phyloP scores from a whole-genome alignment of 805 yeast genomes.

The Naumovozyma dairenensis region DNA sequence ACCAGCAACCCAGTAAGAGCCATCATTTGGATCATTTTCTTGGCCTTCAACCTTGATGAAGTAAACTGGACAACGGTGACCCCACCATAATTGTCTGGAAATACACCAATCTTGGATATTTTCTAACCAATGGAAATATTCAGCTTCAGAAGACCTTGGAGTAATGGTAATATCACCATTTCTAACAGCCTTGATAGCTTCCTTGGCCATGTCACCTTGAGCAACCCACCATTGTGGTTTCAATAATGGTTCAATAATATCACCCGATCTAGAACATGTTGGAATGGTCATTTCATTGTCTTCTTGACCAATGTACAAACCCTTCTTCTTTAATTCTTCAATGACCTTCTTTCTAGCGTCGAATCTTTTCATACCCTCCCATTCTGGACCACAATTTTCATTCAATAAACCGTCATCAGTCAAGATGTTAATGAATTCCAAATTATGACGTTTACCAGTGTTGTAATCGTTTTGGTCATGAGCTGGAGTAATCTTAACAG shows the following conservation, averaged over 20 bases:
- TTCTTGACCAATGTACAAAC: slow-evolving; percentile 70
- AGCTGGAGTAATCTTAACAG: slow-evolving; percentile 97
- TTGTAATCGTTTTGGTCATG: slow-evolving; percentile 95
- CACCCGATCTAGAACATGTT: slow-evolving; percentile 91
- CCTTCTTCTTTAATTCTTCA: slow-evolving; percentile 64
- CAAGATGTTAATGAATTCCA: slow-evolving; percentile 80
- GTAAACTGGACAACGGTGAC: slow-evolving; percentile 96
- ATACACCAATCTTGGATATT: slow-evolving; percentile 99
- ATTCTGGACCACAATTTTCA: slow-evolving; percentile 80
- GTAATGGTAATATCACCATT: slow-evolving; percentile 70
- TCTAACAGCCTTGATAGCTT: slow-evolving; percentile 77
- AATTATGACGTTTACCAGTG: slow-evolving; percentile 88
- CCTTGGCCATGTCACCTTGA: slow-evolving; percentile 79
- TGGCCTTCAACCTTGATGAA: slow-evolving; percentile 71
- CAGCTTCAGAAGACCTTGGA: slow-evolving; percentile 86
- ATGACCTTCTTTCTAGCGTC: slow-evolving; percentile 85
- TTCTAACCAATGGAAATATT: slow-evolving; percentile 90
- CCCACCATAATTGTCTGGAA: slow-evolving; percentile 92
- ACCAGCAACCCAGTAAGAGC: slow-evolving; percentile 85
- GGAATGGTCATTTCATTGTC: slow-evolving; percentile 97
- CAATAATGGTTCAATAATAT: slow-evolving; percentile 88
- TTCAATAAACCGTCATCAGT: slow-evolving; percentile 90
- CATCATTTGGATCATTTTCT: slow-evolving; percentile 50
- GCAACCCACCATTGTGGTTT: slow-evolving; percentile 99
- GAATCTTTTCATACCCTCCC: slow-evolving; percentile 84